These are phyloP conservation scores for Tranzscheliella williamsii DNA, from an alignment of 1,284 basidiomycete species.

Conservation along the genomic window DNA sequence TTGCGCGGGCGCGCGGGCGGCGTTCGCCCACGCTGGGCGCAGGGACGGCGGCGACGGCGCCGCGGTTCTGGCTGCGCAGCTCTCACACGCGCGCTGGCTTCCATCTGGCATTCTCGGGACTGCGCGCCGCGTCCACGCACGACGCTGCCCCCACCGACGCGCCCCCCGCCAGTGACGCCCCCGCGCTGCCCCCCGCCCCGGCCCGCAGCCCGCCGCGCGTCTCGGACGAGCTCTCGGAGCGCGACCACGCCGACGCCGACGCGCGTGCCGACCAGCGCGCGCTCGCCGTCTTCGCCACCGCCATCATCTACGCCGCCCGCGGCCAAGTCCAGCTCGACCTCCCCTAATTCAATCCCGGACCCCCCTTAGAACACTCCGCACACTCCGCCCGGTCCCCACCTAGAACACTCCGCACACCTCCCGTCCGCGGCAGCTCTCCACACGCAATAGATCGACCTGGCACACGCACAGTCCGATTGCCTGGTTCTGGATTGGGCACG, in stretches of 20 bases:
- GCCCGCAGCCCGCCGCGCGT: no score
- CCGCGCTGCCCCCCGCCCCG: no score
- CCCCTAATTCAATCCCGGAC: slow-evolving; percentile 3
- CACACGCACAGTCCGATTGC: no score
- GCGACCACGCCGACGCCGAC: slow-evolving; percentile 3
- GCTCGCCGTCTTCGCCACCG: slow-evolving; percentile 20
- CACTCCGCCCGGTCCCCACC: no score
- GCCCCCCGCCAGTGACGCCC: background rate
- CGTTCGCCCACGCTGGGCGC: background rate
- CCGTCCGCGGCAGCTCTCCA: no score
- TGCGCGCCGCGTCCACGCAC: slow-evolving; percentile 11
- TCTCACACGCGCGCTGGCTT: slow-evolving; percentile 23
- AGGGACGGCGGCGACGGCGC: slow-evolving; percentile 4
- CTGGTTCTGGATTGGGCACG: no score
- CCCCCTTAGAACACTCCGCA: no score
- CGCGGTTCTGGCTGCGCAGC: slow-evolving; percentile 32
- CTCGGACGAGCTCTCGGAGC: background rate
- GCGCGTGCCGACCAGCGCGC: slow-evolving; percentile 7
- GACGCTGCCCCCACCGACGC: background rate
- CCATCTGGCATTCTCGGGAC: slow-evolving; percentile 31
- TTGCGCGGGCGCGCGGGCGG: background rate
- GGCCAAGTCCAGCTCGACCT: slow-evolving; percentile 22
- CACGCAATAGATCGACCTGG: no score
- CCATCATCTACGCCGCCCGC: slow-evolving; percentile 17
- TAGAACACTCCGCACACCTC: no score